Percentiles rank a stretch among this genome's conserved stretches.
Conservation (phyloP, 352 stramenopile genomes). For the Phytophthora pinifolia region DNA sequence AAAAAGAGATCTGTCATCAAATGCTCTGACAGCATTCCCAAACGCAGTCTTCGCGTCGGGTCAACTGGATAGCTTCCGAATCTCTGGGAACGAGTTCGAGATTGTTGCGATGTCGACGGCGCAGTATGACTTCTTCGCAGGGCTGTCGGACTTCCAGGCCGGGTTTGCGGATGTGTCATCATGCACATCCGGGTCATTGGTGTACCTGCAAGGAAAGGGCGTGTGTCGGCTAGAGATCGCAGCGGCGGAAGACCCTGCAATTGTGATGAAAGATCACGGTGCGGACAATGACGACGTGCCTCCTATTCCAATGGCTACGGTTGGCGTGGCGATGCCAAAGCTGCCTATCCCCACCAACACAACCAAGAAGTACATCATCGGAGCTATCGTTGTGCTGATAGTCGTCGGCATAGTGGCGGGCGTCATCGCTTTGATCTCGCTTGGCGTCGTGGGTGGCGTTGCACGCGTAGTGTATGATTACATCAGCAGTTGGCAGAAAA, state of each 20-base stretch:
- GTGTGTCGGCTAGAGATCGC: slow-evolving; percentile 51
- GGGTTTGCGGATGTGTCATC: slow-evolving; percentile 54
- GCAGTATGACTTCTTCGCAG: slow-evolving; percentile 73
- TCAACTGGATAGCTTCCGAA: slow-evolving; percentile 47
- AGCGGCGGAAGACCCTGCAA: slow-evolving; percentile 32
- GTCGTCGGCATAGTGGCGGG: slow-evolving; percentile 29
- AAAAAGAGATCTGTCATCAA: slow-evolving; percentile 62
- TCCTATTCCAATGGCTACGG: slow-evolving; percentile 28
- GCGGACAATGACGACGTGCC: slow-evolving; percentile 13
- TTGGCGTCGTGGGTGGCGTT: slow-evolving; percentile 39
- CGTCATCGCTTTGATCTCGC: slow-evolving; percentile 28
- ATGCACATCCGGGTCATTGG: slow-evolving; percentile 43
- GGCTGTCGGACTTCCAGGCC: slow-evolving; percentile 51
- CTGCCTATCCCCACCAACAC: slow-evolving; percentile 24
- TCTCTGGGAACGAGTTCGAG: slow-evolving; percentile 54
- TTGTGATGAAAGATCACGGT: slow-evolving; percentile 28
- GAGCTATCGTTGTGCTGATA: slow-evolving; percentile 41
- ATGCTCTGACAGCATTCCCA: slow-evolving; percentile 48
- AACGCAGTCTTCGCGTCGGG: slow-evolving; percentile 46
- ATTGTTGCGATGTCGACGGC: slow-evolving; percentile 47
- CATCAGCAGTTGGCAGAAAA: slow-evolving; percentile 35
- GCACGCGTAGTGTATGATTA: slow-evolving; percentile 47
- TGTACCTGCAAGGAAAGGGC: slow-evolving; percentile 58
- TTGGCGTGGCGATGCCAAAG: slow-evolving; percentile 41
- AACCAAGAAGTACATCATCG: slow-evolving; percentile 56